Evolutionary conservation across 1,284 basidiomycete genomes (phyloP).

Genomic region (Xerocomus nothofagi): DNA sequence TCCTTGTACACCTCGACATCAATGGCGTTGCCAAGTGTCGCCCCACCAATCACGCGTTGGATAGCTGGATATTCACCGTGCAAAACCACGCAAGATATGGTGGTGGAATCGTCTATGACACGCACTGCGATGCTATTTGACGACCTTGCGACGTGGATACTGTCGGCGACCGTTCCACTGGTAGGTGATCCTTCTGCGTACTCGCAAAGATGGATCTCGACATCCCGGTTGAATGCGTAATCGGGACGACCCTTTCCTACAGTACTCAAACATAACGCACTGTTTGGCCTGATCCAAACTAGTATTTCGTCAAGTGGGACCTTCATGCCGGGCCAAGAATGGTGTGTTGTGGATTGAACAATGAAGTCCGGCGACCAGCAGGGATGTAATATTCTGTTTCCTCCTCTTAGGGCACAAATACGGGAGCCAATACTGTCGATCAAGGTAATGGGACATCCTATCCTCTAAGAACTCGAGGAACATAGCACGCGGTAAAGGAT

Average conservation of each 20-base stretch:
- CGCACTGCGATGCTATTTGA: conserved; percentile 7
- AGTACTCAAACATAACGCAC: conserved; percentile 52
- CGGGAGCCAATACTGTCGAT: conserved; percentile 73
- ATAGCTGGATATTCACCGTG: conserved; percentile 18
- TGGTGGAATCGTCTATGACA: conserved; percentile 4
- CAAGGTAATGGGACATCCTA: conserved; percentile 62
- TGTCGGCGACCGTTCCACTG: conserved; percentile 5
- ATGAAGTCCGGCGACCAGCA: conserved; percentile 67
- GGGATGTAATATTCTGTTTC: conserved; percentile 70
- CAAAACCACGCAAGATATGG: conserved; percentile 15
- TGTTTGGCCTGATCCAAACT: conserved; percentile 63
- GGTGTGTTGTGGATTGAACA: conserved; percentile 51
- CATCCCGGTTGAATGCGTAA: conserved; percentile 51
- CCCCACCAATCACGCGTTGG: conserved; percentile 13
- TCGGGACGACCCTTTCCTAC: conserved; percentile 57
- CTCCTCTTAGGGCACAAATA: conserved; percentile 59
- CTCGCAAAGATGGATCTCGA: conserved; percentile 42
- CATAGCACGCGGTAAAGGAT: conserved; percentile 72
- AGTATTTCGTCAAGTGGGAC: conserved; percentile 61
- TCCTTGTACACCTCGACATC: conserved; percentile 8
- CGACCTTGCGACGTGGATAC: conserved; percentile 13
- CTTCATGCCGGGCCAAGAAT: conserved; percentile 51
- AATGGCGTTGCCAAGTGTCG: not conserved
- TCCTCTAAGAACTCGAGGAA: conserved; percentile 72
- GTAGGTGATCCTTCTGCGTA: conserved; percentile 16